phyloP scores from a whole-genome alignment of 352 stramenopile species.

The Thraustochytrium sp. region DNA sequence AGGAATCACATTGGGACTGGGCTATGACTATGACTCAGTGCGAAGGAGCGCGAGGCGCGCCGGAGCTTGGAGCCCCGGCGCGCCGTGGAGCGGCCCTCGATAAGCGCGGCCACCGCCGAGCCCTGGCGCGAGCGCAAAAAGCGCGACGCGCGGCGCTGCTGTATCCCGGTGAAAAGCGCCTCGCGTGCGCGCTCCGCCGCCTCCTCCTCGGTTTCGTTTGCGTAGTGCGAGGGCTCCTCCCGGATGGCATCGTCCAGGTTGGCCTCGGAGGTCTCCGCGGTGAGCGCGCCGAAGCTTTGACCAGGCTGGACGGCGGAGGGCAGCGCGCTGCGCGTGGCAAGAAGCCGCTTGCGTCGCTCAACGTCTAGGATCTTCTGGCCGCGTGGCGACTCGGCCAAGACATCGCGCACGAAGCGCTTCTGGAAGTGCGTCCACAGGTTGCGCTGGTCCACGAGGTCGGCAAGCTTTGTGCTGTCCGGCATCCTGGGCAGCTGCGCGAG shows the following conservation, averaged over 20 bases:
- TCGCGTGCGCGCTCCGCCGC: not conserved
- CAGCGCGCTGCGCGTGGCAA: no score
- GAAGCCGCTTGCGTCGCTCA: not conserved
- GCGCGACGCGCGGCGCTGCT: no score
- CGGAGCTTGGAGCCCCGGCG: not conserved
- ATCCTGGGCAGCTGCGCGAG: not conserved
- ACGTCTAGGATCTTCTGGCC: not conserved
- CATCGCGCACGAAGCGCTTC: not conserved
- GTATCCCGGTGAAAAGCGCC: no score
- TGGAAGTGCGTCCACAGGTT: slow-evolving; percentile 24
- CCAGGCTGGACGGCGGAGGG: no score
- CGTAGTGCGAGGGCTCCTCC: not conserved
- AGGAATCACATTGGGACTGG: not conserved
- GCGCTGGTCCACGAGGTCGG: not conserved
- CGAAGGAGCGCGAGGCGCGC: not conserved
- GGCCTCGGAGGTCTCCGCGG: no score
- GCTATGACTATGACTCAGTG: not conserved
- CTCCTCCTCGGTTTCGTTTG: not conserved
- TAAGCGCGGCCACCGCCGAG: no score
- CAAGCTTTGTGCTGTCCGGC: not conserved
- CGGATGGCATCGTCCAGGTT: no score
- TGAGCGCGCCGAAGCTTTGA: no score
- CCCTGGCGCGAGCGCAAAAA: no score
- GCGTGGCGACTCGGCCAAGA: not conserved
- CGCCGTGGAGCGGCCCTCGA: no score